These are phyloP conservation scores for Pythium aristosporum DNA, from an alignment of 352 stramenopile genomes.

Conservation along the genomic window DNA sequence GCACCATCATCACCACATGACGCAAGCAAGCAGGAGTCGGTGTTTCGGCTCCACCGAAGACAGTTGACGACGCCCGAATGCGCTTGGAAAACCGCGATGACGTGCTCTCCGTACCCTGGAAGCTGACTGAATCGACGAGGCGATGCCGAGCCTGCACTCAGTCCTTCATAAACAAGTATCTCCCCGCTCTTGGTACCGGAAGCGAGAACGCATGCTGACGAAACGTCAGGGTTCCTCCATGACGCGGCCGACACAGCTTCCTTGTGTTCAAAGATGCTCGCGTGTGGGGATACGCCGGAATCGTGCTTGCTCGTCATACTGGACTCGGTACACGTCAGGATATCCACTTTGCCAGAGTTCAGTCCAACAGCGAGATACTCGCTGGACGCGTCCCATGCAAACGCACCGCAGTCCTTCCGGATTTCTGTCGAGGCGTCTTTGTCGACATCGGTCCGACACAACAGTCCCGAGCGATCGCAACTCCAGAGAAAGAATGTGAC, in stretches of 20 bases:
- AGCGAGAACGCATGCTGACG: slow-evolving; percentile 24
- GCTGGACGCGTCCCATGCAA: slow-evolving; percentile 23
- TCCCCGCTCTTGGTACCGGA: slow-evolving; percentile 50
- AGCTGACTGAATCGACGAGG: background rate
- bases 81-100: slow-evolving; percentile 30
- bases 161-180: slow-evolving; percentile 47
- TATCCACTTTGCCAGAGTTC: slow-evolving; percentile 45
- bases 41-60: slow-evolving; percentile 39
- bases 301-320: background rate
- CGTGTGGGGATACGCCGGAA: background rate
- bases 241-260: slow-evolving; percentile 40
- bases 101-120: slow-evolving; percentile 18
- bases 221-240: slow-evolving; percentile 31
- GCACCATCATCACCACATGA: slow-evolving; percentile 56
- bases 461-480: slow-evolving; percentile 26
- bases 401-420: slow-evolving; percentile 16
- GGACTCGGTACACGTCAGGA: slow-evolving; percentile 14
- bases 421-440: slow-evolving; percentile 4
- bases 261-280: slow-evolving; percentile 45
- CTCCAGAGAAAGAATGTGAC: slow-evolving; percentile 48
- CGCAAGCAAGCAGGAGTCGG: slow-evolving; percentile 31
- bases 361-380: slow-evolving; percentile 36
- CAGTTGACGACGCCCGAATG: slow-evolving; percentile 47
- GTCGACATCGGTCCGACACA: slow-evolving; percentile 18
- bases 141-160: background rate